Conservation (phyloP, 2,329 filamentous ascomycete species). For the Cordyceps javanica region DNA sequence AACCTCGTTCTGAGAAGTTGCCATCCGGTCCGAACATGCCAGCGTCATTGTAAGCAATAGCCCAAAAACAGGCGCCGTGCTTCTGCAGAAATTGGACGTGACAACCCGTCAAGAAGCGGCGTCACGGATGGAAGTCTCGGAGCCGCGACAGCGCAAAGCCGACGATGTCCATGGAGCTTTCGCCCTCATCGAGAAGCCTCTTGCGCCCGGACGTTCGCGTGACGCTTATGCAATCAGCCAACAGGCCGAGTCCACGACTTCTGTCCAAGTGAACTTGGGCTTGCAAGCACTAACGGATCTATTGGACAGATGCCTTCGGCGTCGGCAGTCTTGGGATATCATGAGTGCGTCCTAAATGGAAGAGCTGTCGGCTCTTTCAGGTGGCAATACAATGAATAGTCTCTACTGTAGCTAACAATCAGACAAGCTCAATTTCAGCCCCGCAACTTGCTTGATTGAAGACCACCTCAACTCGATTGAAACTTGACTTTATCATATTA, state of each 20-base stretch:
- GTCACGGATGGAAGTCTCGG: too few relatives aligned
- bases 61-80: too few relatives aligned
- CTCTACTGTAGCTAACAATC: too few relatives aligned
- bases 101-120: too few relatives aligned
- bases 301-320: neutral
- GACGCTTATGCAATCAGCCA: slow-evolving; percentile 6
- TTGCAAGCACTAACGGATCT: neutral
- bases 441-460: too few relatives aligned
- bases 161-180: neutral
- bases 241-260: neutral
- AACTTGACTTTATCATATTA: too few relatives aligned
- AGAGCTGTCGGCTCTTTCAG: neutral
- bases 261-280: neutral
- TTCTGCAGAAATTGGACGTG: too few relatives aligned
- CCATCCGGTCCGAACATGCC: neutral
- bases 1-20: neutral
- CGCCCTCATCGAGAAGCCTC: neutral
- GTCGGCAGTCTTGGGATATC: neutral
- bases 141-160: too few relatives aligned
- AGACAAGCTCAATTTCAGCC: too few relatives aligned
- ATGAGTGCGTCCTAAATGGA: neutral
- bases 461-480: too few relatives aligned
- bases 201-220: neutral
- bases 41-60: too few relatives aligned
- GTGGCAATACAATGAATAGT: neutral